Base-by-base conservation (phyloP, 129 eudicot species). In the Ambrosia trifida region DNA sequence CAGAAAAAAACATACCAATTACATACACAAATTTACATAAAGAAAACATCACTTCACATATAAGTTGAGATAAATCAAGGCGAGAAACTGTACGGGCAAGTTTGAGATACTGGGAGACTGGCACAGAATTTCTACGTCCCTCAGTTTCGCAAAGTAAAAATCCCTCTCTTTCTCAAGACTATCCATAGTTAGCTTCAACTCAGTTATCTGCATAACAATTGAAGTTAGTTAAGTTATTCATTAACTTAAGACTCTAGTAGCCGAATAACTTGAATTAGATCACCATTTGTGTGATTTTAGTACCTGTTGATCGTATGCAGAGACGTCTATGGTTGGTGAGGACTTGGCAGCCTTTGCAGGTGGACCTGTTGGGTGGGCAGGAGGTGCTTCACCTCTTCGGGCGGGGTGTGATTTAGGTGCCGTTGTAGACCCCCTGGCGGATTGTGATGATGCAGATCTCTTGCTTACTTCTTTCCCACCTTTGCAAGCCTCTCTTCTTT, bases 161-260 rank as follows among this genome's bases (percentile, higher is more conserved):
- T 94, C 98, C 76, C 98, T 78, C 76, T 94, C 98, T 72, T 89
- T 94, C 80, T 94, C 98, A 45, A 94, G 91, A 66, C 90, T 80
- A 56, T 94, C 98, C 58, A 94, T 85, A 11, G 95, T 83, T 45
- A 94, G 80, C 83, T 94, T 94, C 80, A 94, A 60, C 59, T 94
- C 98, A 0, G 96, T 94, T 49, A 89, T 89, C 96, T 93, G 87
- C 79, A 85, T 33, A 75, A 74, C 43, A 69, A 43, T 16, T 4
- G 38, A 31, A 57, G 11, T 6, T 51, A 33, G 0, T 17, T 2
- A 31, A 57, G 11, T 6, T 51, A 33, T 1, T 17, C 4, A 61
- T 32, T 11, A 45, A 46, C 7, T 36, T 65, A 17, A 56, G 83
- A 51, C 47, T 35, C 47, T 66, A 46, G 35, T 69, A 18, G 44